These are phyloP conservation scores for Strigomonas galati DNA, from an alignment of 208 protist species.

Conservation along the genomic window DNA sequence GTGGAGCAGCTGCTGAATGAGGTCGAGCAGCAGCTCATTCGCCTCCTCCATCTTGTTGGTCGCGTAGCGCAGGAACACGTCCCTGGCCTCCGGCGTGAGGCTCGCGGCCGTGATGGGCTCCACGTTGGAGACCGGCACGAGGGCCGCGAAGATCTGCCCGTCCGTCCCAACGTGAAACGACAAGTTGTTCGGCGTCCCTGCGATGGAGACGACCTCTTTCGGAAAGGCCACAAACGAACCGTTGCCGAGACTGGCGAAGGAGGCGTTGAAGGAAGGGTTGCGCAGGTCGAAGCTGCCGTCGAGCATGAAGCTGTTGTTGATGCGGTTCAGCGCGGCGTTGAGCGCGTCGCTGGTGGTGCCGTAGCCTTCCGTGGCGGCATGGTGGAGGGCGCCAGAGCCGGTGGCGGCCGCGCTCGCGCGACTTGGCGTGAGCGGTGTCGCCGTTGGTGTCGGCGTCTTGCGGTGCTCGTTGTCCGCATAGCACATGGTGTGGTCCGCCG, in stretches of 20 bases:
- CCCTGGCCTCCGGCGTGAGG: slow-evolving; percentile 25
- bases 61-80: slow-evolving; percentile 36
- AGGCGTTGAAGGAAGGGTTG: slow-evolving; percentile 16
- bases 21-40: slow-evolving; percentile 47
- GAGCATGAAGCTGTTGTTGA: slow-evolving; percentile 8
- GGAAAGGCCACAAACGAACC: slow-evolving; percentile 8
- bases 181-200: slow-evolving; percentile 22
- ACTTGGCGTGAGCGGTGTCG: slow-evolving; percentile 19
- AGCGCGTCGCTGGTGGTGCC: background rate
- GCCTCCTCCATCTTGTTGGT: slow-evolving; percentile 56
- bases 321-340: background rate
- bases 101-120: slow-evolving; percentile 26
- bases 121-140: background rate
- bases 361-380: background rate
- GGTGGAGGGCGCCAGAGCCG: background rate
- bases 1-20: slow-evolving; percentile 60
- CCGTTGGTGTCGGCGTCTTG: slow-evolving; percentile 16
- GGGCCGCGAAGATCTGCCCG: slow-evolving; percentile 16
- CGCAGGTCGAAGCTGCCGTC: slow-evolving; percentile 7
- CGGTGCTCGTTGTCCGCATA: background rate
- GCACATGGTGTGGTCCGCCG: background rate
- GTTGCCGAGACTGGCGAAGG: slow-evolving; percentile 21
- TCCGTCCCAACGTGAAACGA: slow-evolving; percentile 22
- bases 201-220: slow-evolving; percentile 12
- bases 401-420: background rate